Conservation (phyloP, 257 asterid species). For the Eustoma russellianum region DNA sequence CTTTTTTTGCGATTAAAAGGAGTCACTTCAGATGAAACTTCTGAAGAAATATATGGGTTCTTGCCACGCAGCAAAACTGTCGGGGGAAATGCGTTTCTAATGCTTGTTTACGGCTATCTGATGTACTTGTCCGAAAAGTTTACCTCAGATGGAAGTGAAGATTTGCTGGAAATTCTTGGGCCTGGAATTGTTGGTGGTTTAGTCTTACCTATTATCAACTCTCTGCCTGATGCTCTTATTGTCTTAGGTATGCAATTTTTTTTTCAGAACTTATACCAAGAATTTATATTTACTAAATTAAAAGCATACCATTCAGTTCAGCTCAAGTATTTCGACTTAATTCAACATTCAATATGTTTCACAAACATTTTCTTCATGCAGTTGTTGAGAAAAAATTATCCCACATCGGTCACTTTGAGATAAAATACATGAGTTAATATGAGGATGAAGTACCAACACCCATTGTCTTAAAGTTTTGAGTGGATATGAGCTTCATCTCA, state of each 20-base stretch:
- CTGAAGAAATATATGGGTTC: slow-evolving; percentile 46
- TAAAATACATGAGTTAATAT: too few species aligned
- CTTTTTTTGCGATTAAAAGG: slow-evolving; percentile 17
- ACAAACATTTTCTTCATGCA: too few species aligned
- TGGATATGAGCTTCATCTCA: too few species aligned
- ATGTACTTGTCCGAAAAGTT: slow-evolving; percentile 35
- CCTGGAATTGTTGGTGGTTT: slow-evolving; percentile 58
- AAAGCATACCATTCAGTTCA: too few species aligned
- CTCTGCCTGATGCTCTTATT: slow-evolving; percentile 44
- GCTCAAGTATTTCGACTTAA: too few species aligned
- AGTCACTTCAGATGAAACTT: slow-evolving; percentile 9
- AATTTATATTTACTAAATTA: too few species aligned
- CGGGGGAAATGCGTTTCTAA: slow-evolving; percentile 46
- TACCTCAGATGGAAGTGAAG: slow-evolving; percentile 41
- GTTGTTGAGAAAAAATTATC: too few species aligned
- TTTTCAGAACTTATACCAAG: too few species aligned
- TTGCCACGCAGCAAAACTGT: slow-evolving; percentile 48
- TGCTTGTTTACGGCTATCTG: slow-evolving; percentile 37
- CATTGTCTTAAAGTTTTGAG: too few species aligned
- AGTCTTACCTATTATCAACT: slow-evolving; percentile 50
- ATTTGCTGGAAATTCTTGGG: slow-evolving; percentile 39
- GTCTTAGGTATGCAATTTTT: slow-evolving; percentile 36
- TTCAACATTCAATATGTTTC: too few species aligned
- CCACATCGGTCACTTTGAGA: too few species aligned
- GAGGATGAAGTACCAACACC: too few species aligned